Conservation (phyloP, 208 protist genomes). For the Trypanosomatidae sp. region DNA sequence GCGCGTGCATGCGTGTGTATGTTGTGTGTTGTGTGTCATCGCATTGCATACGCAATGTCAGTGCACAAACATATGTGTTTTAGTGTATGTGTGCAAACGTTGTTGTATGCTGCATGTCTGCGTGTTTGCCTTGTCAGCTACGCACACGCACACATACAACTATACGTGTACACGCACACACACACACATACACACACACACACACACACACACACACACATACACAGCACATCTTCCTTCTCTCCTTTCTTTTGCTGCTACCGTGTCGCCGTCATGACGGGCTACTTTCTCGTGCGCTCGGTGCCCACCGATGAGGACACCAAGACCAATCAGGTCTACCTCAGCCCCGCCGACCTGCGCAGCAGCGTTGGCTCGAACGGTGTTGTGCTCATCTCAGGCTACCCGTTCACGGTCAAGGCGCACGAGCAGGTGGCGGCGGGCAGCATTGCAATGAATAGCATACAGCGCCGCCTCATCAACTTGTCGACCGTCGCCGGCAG, state of each 20-base stretch:
- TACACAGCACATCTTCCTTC: background rate
- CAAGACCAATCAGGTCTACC: constrained; percentile 49
- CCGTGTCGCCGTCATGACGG: constrained; percentile 7
- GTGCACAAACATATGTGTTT: no score
- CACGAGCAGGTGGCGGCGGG: constrained; percentile 21
- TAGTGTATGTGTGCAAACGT: no score
- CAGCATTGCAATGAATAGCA: constrained; percentile 54
- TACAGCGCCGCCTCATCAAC: constrained; percentile 53
- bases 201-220: constrained; percentile 1
- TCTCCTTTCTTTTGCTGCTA: background rate
- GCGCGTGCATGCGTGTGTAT: no score
- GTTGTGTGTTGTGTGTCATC: no score
- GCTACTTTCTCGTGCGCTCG: constrained; percentile 27
- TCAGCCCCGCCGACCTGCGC: constrained; percentile 19
- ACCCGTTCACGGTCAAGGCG: constrained; percentile 26
- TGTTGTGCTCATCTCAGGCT: constrained; percentile 40
- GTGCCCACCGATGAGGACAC: constrained; percentile 43
- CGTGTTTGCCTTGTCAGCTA: no score
- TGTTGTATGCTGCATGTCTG: no score
- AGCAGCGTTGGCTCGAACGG: background rate
- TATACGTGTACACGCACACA: background rate
- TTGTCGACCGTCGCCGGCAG: constrained; percentile 37
- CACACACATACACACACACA: background rate
- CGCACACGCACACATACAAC: no score
- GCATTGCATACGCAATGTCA: no score